phyloP scores from a whole-genome alignment of 176 grass and related monocot species.

The Chloris gayana region DNA sequence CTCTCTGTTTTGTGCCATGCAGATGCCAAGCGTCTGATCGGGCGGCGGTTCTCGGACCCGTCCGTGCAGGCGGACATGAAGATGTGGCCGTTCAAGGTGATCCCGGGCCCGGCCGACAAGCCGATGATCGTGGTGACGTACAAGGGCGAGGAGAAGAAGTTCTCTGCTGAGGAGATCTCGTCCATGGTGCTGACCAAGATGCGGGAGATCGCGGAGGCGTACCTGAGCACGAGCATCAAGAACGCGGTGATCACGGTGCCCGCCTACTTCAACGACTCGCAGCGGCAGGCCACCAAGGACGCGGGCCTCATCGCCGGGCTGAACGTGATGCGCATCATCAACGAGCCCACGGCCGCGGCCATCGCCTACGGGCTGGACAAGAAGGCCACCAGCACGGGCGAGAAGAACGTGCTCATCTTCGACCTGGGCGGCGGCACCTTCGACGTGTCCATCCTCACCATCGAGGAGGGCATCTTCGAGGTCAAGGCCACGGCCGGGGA shows the following conservation, averaged over 20 bases:
- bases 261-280: conserved; percentile 90
- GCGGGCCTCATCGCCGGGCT: conserved; percentile 77
- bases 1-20: background rate
- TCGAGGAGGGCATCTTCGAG: conserved; percentile 88
- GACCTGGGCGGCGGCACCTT: conserved; percentile 94
- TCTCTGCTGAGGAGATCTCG: conserved; percentile 80
- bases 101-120: conserved; percentile 64
- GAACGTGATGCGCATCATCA: conserved; percentile 87
- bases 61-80: conserved; percentile 86
- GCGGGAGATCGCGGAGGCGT: conserved; percentile 74
- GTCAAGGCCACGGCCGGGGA: conserved; percentile 75
- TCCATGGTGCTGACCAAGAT: conserved; percentile 94
- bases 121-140: conserved; percentile 77
- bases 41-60: conserved; percentile 68
- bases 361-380: conserved; percentile 90
- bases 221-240: conserved; percentile 54
- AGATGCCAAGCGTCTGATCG: conserved; percentile 90
- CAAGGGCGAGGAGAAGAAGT: conserved; percentile 84
- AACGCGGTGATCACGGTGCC: conserved; percentile 87
- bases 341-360: conserved; percentile 81
- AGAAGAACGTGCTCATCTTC: conserved; percentile 92
- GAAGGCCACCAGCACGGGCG: conserved; percentile 49
- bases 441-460: conserved; percentile 87
- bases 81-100: conserved; percentile 87
- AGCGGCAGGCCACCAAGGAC: conserved; percentile 92